phyloP scores from a whole-genome alignment of 352 stramenopile species.

The Phytophthora niederhauseri region DNA sequence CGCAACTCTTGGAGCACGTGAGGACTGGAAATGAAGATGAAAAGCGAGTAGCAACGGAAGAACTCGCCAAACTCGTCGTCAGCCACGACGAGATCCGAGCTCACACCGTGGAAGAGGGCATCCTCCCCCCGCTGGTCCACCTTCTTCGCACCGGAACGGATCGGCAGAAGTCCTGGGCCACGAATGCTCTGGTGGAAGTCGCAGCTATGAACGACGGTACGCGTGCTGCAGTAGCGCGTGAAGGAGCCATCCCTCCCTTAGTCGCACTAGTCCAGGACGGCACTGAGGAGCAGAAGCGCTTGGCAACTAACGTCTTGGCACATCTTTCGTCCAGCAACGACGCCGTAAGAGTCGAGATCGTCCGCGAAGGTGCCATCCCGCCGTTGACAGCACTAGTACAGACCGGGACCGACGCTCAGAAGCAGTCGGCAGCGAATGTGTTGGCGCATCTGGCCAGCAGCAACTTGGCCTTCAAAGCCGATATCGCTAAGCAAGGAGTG shows the following conservation, averaged over 20 bases:
- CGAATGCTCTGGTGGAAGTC: conserved; percentile 1
- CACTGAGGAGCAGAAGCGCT: conserved; percentile 6
- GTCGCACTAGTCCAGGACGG: conserved; percentile 1
- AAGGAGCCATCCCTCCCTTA: conserved; percentile 4
- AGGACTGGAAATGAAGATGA: conserved; percentile 6
- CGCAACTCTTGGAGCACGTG: conserved; percentile 8
- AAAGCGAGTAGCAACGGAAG: conserved; percentile 3
- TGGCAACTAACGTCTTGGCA: conserved; percentile 4
- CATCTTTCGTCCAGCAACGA: conserved; percentile 6
- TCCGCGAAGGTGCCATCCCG: conserved; percentile 4
- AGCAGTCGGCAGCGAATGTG: conserved; percentile 6
- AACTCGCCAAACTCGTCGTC: conserved; percentile 3
- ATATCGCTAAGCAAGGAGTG: conserved; percentile 10
- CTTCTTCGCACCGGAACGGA: conserved; percentile 7
- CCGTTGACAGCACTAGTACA: conserved; percentile 1
- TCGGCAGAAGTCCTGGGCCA: neutral
- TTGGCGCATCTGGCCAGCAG: conserved; percentile 6
- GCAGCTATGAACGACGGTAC: conserved; percentile 7
- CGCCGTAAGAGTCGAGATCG: conserved; percentile 6
- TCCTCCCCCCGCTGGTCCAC: neutral
- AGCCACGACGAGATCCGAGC: conserved; percentile 9
- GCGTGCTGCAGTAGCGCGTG: neutral
- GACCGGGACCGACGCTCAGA: neutral
- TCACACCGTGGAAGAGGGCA: conserved; percentile 8
- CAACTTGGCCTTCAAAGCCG: conserved; percentile 3